Evolutionary conservation across 306 rosid species (phyloP).

Genomic region (Sophora flavescens): DNA sequence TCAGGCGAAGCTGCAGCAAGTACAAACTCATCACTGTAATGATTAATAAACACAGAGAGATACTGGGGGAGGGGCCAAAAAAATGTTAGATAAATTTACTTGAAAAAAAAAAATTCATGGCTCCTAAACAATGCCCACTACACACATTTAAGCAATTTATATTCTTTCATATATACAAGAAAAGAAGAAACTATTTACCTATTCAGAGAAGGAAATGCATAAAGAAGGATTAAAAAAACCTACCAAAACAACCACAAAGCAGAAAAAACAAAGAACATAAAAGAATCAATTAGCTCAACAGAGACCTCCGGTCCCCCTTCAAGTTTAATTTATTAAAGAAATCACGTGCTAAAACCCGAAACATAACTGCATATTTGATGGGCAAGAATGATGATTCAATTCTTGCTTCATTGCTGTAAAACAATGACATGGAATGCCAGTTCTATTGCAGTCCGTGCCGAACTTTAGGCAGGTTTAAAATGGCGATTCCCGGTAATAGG

Average conservation of each 20-base stretch:
- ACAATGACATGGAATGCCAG: neutral
- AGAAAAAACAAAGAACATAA: neutral
- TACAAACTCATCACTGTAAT: slow-evolving; percentile 24
- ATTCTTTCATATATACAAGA: neutral
- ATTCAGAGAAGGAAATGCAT: neutral
- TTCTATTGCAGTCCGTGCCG: no score
- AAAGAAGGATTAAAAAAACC: neutral
- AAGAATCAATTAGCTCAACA: neutral
- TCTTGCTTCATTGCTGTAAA: neutral
- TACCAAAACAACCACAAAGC: neutral
- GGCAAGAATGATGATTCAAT: neutral
- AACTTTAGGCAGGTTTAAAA: neutral
- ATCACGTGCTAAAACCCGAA: neutral
- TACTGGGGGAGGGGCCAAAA: neutral
- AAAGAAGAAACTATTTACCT: neutral
- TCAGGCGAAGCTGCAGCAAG: slow-evolving; percentile 85
- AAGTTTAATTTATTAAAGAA: neutral
- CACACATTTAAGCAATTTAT: neutral
- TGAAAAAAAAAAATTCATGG: slow-evolving; percentile 4
- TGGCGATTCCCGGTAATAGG: neutral
- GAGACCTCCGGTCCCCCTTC: neutral
- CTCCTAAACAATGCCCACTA: slow-evolving; percentile 7
- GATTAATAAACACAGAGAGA: neutral
- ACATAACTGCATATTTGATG: neutral
- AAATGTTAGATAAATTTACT: slow-evolving; percentile 15